Evolutionary conservation across 1,139 yeast genomes (phyloP).

Genomic region (Pichia terricola): DNA sequence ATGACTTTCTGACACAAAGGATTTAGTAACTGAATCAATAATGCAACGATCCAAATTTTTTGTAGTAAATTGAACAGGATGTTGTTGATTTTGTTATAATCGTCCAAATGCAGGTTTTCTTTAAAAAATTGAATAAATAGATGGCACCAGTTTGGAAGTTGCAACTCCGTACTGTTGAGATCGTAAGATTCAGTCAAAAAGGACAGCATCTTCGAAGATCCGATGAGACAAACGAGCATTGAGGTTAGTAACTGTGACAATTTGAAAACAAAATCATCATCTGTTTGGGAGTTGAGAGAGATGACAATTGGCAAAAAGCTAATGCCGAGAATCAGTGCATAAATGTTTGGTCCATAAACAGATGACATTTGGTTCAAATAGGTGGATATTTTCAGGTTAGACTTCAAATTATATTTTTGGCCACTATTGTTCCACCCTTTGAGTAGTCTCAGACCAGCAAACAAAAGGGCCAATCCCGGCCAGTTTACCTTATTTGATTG

Average conservation of each 20-base stretch:
- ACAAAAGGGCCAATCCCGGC: constrained; percentile 14
- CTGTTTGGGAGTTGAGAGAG: constrained; percentile 4
- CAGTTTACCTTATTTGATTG: constrained; percentile 1
- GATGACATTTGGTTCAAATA: constrained; percentile 15
- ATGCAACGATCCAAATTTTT: constrained; percentile 15
- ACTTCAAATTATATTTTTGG: constrained; percentile 55
- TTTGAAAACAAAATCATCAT: constrained; percentile 1
- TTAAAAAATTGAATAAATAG: constrained; percentile 12
- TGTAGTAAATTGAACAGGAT: constrained; percentile 17
- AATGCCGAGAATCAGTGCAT: constrained; percentile 11
- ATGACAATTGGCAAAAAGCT: constrained; percentile 14
- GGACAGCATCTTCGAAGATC: constrained; percentile 19
- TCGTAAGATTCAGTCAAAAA: constrained; percentile 21
- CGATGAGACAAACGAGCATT: constrained; percentile 13
- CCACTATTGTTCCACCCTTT: constrained; percentile 90
- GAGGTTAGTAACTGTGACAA: constrained; percentile 9
- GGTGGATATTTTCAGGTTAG: constrained; percentile 21
- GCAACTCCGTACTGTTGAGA: constrained; percentile 7
- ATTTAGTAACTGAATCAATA: constrained; percentile 10
- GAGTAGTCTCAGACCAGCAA: constrained; percentile 46
- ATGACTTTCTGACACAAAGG: constrained; percentile 11
- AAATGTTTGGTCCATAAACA: constrained; percentile 16
- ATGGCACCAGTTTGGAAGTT: constrained; percentile 19
- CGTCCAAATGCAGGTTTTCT: constrained; percentile 7
- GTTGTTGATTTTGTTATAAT: constrained; percentile 16